These are phyloP conservation scores for Xerocomellus intermedius DNA, from an alignment of 768 basidiomycete genomes.

Conservation along the genomic window DNA sequence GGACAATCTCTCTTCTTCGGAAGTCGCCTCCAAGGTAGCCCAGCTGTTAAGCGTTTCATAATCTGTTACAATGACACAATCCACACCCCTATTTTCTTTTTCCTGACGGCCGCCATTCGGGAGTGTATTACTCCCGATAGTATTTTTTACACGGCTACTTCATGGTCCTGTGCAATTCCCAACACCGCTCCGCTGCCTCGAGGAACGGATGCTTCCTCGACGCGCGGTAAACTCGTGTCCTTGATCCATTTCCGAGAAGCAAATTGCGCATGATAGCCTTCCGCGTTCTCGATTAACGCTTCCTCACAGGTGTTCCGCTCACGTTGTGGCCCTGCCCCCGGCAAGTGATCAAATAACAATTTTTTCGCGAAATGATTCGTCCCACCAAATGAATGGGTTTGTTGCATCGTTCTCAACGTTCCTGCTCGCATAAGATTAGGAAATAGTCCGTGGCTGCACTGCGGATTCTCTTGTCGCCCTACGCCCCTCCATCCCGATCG, in stretches of 20 bases:
- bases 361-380: not conserved
- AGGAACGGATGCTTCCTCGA: constrained; percentile 15
- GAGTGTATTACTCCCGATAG: not conserved
- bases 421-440: not conserved
- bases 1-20: constrained; percentile 67
- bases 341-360: not conserved
- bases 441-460: not conserved
- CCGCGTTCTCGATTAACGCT: not conserved
- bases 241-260: constrained; percentile 4
- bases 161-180: not conserved
- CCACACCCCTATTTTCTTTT: not conserved
- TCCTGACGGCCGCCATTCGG: not conserved
- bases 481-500: not conserved
- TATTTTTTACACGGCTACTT: not conserved
- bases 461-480: not conserved
- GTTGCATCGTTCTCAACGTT: not conserved
- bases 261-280: constrained; percentile 3
- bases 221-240: constrained; percentile 22
- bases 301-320: not conserved
- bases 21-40: constrained; percentile 70
- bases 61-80: constrained; percentile 6
- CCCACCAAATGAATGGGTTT: not conserved
- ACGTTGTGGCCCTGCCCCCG: not conserved
- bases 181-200: constrained; percentile 21
- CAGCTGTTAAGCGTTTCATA: constrained; percentile 49